phyloP scores from a whole-genome alignment of 169 alveolate species.

The Plasmodium cynomolgi region DNA sequence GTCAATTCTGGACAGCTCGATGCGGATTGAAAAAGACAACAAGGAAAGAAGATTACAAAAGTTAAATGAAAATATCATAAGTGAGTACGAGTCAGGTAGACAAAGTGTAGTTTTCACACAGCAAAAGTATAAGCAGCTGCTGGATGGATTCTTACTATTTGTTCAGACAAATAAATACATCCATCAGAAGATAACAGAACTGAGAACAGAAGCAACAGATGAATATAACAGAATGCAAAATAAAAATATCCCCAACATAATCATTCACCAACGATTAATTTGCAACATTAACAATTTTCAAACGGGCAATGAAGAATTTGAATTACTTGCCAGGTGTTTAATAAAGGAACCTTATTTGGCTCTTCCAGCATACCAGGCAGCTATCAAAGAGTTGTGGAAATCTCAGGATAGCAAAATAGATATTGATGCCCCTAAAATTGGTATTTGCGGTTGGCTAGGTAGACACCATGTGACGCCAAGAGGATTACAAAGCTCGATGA shows the following conservation, averaged over 20 bases:
- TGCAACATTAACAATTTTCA: slow-evolving; percentile 81
- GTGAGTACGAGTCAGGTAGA: slow-evolving; percentile 69
- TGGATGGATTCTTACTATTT: slow-evolving; percentile 50
- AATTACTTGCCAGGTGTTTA: slow-evolving; percentile 76
- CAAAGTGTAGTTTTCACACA: slow-evolving; percentile 74
- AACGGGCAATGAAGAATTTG: slow-evolving; percentile 77
- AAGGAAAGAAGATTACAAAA: slow-evolving; percentile 44
- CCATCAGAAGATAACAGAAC: slow-evolving; percentile 45
- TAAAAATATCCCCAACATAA: slow-evolving; percentile 77
- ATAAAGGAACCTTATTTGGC: slow-evolving; percentile 86
- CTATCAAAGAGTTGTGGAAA: slow-evolving; percentile 86
- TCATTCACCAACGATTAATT: slow-evolving; percentile 81
- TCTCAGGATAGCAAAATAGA: slow-evolving; percentile 79
- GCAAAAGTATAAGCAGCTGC: slow-evolving; percentile 62
- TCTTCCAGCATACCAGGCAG: slow-evolving; percentile 89
- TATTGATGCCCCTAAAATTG: slow-evolving; percentile 85
- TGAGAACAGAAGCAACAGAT: slow-evolving; percentile 64
- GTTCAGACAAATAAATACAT: slow-evolving; percentile 67
- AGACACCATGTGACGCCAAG: slow-evolving; percentile 97
- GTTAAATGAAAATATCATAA: slow-evolving; percentile 44
- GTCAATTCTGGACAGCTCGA: slow-evolving; percentile 53
- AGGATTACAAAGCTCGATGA: slow-evolving; percentile 93
- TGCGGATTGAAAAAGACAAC: slow-evolving; percentile 50
- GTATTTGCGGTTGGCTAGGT: slow-evolving; percentile 97
- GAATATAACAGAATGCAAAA: slow-evolving; percentile 61